Base-by-base conservation (phyloP, 805 yeast genomes). In the Priceomyces medius region DNA sequence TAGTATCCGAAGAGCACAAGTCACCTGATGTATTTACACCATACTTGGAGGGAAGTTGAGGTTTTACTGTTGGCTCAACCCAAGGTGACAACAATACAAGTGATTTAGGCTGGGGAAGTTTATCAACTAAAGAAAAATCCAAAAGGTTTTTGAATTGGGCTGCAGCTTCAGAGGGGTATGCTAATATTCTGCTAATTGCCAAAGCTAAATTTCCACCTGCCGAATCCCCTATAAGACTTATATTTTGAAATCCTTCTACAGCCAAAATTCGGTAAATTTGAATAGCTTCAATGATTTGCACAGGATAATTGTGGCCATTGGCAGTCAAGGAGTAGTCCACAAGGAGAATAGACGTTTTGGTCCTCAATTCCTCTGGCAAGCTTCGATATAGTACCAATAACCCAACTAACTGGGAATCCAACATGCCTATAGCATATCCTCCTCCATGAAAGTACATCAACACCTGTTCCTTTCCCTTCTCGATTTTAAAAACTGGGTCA, bases 11-110 rank as follows among this genome's bases (percentile, higher is more conserved):
- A 4, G 68, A 54, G 3, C 66, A 66, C 42, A 64, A 58, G 40
- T 65, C 70, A n/a, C 69, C 70, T 6, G 41, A 20, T 24, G 47
- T 47, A 39, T 57, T 44, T 13, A 45, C 45, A 9, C 61, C 64
- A 27, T 59, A 55, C 16, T 47, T 53, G 3, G 60, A 42, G 12
- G 58, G 54, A 10, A 46, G 24, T 9, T 19, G 41, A 3, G 64
- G 58, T 12, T 19, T 27, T 7, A 56, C 52, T 31, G 46, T 45
- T 6, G 71, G 70, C 42, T 65, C 56, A 21, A 61, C 59, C 71
- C 71, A 66, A 10, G 71, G 71, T 31, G 67, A 59, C 8, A 60
- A 42, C 35, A 63, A 50, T 2, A 63, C 44, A 27, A 58, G 43
- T 2, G 63, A 51, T 16, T 47, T 48, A 4, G 70, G 71, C 46